Evolutionary conservation across 805 yeast genomes (phyloP).

Genomic region (Sugiyamaella mastotermitis): DNA sequence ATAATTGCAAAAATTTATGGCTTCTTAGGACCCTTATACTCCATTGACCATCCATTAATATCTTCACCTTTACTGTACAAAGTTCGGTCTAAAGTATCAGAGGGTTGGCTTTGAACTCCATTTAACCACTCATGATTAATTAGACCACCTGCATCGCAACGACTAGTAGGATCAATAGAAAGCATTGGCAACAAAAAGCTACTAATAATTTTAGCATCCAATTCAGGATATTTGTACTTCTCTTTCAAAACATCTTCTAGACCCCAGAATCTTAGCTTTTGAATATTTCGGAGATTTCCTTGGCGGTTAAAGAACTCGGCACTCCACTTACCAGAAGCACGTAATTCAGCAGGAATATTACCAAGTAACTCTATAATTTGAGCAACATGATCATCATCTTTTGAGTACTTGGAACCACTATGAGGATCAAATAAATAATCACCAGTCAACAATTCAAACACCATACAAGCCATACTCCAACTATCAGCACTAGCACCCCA

Average conservation of each 20-base stretch:
- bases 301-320: conserved; percentile 55
- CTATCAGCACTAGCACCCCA: conserved; percentile 97
- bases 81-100: conserved; percentile 63
- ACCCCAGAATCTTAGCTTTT: conserved; percentile 85
- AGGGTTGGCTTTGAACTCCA: conserved; percentile 72
- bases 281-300: conserved; percentile 71
- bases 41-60: conserved; percentile 85
- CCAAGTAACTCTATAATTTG: conserved; percentile 86
- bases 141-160: conserved; percentile 97
- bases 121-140: conserved; percentile 77
- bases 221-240: conserved; percentile 68
- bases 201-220: conserved; percentile 66
- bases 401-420: conserved; percentile 49
- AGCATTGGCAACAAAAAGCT: conserved; percentile 84
- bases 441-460: conserved; percentile 88
- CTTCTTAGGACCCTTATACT: conserved; percentile 31
- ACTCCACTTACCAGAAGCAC: conserved; percentile 57
- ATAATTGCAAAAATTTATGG: neutral
- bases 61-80: conserved; percentile 79
- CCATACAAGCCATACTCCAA: conserved; percentile 92
- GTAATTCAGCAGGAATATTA: conserved; percentile 51
- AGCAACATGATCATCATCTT: conserved; percentile 95
- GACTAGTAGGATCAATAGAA: conserved; percentile 61
- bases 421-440: conserved; percentile 92
- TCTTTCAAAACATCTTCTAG: conserved; percentile 73